A percentile compares a stretch with the other conserved stretches of the same genome.
These are phyloP conservation scores for Begonia fuchsioides DNA, from an alignment of 306 rosid species.

Conservation along the genomic window DNA sequence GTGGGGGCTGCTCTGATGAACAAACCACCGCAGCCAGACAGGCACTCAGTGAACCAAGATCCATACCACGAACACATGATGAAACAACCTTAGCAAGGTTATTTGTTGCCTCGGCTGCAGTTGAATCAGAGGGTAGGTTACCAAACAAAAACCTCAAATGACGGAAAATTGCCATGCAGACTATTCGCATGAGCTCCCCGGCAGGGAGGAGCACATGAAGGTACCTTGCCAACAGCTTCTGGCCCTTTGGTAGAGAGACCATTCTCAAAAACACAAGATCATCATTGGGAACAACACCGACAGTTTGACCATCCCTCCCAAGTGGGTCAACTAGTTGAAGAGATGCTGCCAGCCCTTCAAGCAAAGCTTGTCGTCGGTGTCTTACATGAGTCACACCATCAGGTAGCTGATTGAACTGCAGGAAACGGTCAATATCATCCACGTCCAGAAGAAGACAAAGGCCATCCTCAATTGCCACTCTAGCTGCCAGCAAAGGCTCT, in stretches of 20 bases:
- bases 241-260: conserved; percentile 78
- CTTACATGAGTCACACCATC: conserved; percentile 58
- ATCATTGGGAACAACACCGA: conserved; percentile 64
- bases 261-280: conserved; percentile 76
- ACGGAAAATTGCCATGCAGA: conserved; percentile 91
- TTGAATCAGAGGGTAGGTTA: conserved; percentile 48
- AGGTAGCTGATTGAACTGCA: conserved; percentile 75
- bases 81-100: conserved; percentile 68
- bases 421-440: conserved; percentile 87
- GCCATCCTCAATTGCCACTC: conserved; percentile 89
- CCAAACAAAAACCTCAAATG: conserved; percentile 84
- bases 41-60: conserved; percentile 85
- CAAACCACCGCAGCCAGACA: conserved; percentile 92
- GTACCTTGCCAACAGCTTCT: conserved; percentile 60
- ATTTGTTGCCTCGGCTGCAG: conserved; percentile 43
- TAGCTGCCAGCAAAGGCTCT: conserved; percentile 93
- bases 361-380: conserved; percentile 45
- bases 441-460: conserved; percentile 89
- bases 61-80: conserved; percentile 48
- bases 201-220: conserved; percentile 56
- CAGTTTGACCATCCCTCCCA: conserved; percentile 46
- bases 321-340: conserved; percentile 88
- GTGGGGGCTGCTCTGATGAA: conserved; percentile 79
- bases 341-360: conserved; percentile 73
- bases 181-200: conserved; percentile 76